Percentiles rank a stretch among this genome's conserved stretches.
Conservation (phyloP, 305 asterid species). For the Rubia tinctorum region DNA sequence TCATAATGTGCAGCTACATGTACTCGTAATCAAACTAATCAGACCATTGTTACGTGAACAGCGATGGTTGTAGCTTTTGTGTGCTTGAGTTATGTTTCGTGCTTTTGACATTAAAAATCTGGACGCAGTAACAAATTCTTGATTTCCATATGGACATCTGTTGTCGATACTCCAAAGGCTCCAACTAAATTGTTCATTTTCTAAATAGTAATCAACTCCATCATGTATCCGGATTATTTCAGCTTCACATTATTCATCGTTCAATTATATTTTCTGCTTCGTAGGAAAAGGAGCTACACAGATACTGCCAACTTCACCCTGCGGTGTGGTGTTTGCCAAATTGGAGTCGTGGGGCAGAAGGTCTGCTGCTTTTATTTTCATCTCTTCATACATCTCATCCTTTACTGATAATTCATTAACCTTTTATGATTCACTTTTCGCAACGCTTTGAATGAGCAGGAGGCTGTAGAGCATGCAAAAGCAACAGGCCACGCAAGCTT, state of each 20-base stretch:
- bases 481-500: constrained; percentile 94
- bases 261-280: constrained; percentile 9
- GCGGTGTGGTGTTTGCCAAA: constrained; percentile 94
- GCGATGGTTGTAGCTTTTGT: too few relatives aligned
- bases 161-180: neutral
- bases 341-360: constrained; percentile 89
- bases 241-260: neutral
- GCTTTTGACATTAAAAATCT: neutral
- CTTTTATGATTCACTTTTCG: neutral
- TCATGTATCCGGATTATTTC: neutral
- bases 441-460: constrained; percentile 41
- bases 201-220: neutral
- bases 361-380: constrained; percentile 22
- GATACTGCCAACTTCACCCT: constrained; percentile 91
- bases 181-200: neutral
- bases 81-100: neutral
- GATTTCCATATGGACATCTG: neutral
- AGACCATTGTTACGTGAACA: too few relatives aligned
- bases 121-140: neutral
- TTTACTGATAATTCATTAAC: neutral
- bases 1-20: too few relatives aligned
- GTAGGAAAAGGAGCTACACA: constrained; percentile 84
- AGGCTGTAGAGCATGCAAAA: constrained; percentile 87
- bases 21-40: too few relatives aligned
- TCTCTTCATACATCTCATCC: neutral